Evolutionary conservation across 805 yeast species (phyloP).

Genomic region (Saccharomycopsis schoenii): DNA sequence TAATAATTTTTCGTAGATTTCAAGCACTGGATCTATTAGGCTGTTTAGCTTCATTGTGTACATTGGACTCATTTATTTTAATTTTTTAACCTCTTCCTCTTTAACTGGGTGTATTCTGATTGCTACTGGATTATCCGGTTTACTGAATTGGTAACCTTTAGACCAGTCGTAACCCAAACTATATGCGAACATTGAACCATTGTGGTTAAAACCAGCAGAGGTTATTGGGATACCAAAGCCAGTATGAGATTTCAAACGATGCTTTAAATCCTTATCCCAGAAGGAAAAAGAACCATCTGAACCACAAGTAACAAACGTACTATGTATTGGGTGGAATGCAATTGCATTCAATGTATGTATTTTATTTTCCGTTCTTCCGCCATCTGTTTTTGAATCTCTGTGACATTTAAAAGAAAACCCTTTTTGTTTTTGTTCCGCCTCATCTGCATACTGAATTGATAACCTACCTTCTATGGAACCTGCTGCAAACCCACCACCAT

Average conservation of each 20-base stretch:
- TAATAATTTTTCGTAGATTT: too few relatives aligned
- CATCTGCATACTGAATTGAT: slow-evolving; percentile 87
- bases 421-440: slow-evolving; percentile 53
- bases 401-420: slow-evolving; percentile 95
- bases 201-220: slow-evolving; percentile 70
- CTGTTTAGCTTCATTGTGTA: too few relatives aligned
- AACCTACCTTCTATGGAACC: slow-evolving; percentile 95
- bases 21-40: too few relatives aligned
- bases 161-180: slow-evolving; percentile 95
- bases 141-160: slow-evolving; percentile 74
- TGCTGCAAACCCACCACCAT: slow-evolving; percentile 84
- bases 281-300: slow-evolving; percentile 88
- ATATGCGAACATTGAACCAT: slow-evolving; percentile 80
- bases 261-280: slow-evolving; percentile 94
- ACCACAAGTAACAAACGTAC: slow-evolving; percentile 91
- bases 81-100: slow-evolving; percentile 59
- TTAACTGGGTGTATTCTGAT: slow-evolving; percentile 76
- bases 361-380: slow-evolving; percentile 45
- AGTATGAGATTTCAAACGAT: slow-evolving; percentile 75
- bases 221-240: slow-evolving; percentile 58
- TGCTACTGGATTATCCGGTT: slow-evolving; percentile 62
- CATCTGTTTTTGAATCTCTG: slow-evolving; percentile 53
- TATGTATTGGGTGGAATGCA: slow-evolving; percentile 74
- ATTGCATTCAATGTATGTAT: slow-evolving; percentile 77
- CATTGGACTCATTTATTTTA: background rate